A percentile compares a stretch with the other conserved stretches of the same genome.
Evolutionary conservation across 305 asterid genomes (phyloP).

Genomic region (Andrographis paniculata): DNA sequence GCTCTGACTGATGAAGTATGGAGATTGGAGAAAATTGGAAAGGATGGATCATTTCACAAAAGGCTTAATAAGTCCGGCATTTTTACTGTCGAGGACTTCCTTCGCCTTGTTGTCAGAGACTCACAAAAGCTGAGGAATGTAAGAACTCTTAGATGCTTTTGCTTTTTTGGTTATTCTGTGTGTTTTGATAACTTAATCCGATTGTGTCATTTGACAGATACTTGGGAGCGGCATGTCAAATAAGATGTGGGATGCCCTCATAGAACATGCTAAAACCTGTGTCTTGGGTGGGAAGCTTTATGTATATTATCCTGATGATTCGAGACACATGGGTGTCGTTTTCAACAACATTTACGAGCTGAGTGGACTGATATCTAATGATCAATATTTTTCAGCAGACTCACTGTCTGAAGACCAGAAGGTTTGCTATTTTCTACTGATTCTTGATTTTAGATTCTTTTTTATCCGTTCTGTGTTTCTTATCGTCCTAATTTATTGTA

Average conservation of each 20-base stretch:
- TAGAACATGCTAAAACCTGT: constrained; percentile 91
- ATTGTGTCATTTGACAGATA: constrained; percentile 38
- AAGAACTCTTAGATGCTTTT: constrained; percentile 22
- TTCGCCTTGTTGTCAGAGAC: constrained; percentile 83
- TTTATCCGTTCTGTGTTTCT: constrained; percentile 16
- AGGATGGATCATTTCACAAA: constrained; percentile 96
- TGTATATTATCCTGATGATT: constrained; percentile 71
- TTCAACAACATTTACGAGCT: constrained; percentile 88
- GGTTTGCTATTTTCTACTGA: constrained; percentile 24
- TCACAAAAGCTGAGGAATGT: constrained; percentile 76
- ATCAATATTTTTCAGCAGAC: constrained; percentile 43
- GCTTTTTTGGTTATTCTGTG: neutral
- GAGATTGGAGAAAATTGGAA: constrained; percentile 97
- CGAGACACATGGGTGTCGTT: constrained; percentile 68
- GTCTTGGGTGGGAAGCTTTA: constrained; percentile 87
- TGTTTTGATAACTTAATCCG: constrained; percentile 10
- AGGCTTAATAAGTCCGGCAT: constrained; percentile 70
- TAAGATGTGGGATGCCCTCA: constrained; percentile 97
- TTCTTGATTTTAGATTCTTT: constrained; percentile 14
- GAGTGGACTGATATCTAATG: constrained; percentile 67
- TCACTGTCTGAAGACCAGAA: constrained; percentile 56
- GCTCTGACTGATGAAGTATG: constrained; percentile 84
- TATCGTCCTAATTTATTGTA: too few relatives aligned
- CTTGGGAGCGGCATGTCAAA: constrained; percentile 98
- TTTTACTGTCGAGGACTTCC: constrained; percentile 80